Base-by-base conservation (phyloP, 2,329 filamentous ascomycete species). In the Ilyonectria mors-panacis region DNA sequence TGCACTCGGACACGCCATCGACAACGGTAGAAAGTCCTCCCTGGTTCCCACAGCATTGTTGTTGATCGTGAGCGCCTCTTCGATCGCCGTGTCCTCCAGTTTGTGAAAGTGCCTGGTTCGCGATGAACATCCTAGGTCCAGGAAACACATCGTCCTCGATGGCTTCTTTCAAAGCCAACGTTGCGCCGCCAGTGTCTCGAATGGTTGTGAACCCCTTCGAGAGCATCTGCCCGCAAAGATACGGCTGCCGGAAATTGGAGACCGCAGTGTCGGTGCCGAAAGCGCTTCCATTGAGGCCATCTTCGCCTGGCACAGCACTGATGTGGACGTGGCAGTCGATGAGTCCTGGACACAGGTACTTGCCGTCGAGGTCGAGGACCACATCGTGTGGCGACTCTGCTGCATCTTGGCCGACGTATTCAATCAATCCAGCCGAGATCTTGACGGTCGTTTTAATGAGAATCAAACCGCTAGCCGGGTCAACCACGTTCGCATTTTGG, bases 51-150 rank as follows among this genome's bases (percentile, higher is more conserved):
- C 83, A 82, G 71, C 86, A 88, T 23, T 51, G 26, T 30, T 61
- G 60, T 8, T 63, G 55, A 70, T 65, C 59, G 65, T 88, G 84
- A 2, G 81, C 75, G 0, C 81, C 77, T 3, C 83, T 79, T 23
- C 82, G 73, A 70, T 90, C 88, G 3, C 83, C 86, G 69, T 90
- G 88, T 0, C 89, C 88, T 1, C 88, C 88, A 0, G 88, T 88
- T 75, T 90, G 88, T 4, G 83, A 85, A 6, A 91, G 81, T 0
- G 85, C 87, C 57, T 85, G 82, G 8, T 85, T 85, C 1, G 86
- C 81, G 30, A 88, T 86, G 75, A 89, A 88, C 4, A 90, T 74
- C 12, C 87, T 78, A 0, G 88, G 89, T 0, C 88, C 88, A 1
- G 84, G 83, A 44, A 87, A 82, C 0, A 89, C 81, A 2, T 84